Base-by-base conservation (phyloP, 1,284 basidiomycete species). In the Heterobasidion irregulare region DNA sequence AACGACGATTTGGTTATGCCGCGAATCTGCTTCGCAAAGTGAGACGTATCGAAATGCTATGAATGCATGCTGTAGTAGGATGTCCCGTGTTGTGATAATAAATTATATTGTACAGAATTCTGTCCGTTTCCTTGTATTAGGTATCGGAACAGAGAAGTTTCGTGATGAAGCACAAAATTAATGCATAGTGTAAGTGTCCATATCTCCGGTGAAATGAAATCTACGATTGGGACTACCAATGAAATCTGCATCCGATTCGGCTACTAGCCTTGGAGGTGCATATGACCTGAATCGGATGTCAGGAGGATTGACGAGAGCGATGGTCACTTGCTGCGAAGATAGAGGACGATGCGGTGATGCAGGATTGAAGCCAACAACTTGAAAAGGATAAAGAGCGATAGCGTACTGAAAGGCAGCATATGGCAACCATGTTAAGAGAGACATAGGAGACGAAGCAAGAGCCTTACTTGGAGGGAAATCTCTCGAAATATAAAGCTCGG, bases 401-500 rank as follows among this genome's bases (percentile, higher is more conserved):
- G 64, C 61, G 61, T 83, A 82, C 81, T 82, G 60, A 50, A 41
- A 35, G 26, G 52, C 8, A 34, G 47, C 50, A 1, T 46, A 19
- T 18, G 58, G 58, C 38, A 53, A 50, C 15, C 50, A 53, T 16
- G 52, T 47, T 8, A 50, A 54, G 13, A 54, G 58, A n/a, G 34
- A 55, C 32, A 50, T 18, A 3, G 71, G 18, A 36, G n/a, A 36
- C 46, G 47, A 5, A 38, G 51, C 15, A 44, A 45, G 16, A 51
- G 45, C 50, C 76, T 57, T 61, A 81, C 79, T 59, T 72, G 70
- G 47, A 81, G 66, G 8, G 75, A 68, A 57, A 82, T 73, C 53
- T 73, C 70, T 32, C 78, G 78, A 63, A 84, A 84, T 32, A 72
- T 59, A 62, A 83, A 82, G 49, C 74, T 78, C 4, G 76, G 77